Evolutionary conservation across 345 rosid genomes (phyloP).

Genomic region (Melaleuca alternifolia): DNA sequence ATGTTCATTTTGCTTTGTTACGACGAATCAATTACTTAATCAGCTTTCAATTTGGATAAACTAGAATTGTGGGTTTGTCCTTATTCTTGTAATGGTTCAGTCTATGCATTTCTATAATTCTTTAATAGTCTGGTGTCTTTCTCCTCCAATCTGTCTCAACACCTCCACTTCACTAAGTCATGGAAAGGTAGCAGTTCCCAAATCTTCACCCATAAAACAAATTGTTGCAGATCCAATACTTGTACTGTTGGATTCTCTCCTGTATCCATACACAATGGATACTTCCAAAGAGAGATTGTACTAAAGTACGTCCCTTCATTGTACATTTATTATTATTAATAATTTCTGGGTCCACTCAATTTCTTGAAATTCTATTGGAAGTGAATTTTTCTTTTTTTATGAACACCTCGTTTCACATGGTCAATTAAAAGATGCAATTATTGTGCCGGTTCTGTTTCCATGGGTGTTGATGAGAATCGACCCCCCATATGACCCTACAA

Average conservation of each 20-base stretch:
- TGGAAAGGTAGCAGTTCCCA: neutral
- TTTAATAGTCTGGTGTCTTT: slow-evolving; percentile 1
- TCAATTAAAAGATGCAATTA: slow-evolving; percentile 17
- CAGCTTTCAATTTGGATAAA: neutral
- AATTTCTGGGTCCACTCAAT: neutral
- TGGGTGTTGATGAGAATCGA: slow-evolving; percentile 6
- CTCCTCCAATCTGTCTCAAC: slow-evolving; percentile 5
- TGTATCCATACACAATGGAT: neutral
- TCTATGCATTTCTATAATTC: neutral
- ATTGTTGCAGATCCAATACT: neutral
- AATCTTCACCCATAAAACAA: neutral
- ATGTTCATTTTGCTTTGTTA: neutral
- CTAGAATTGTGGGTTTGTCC: neutral
- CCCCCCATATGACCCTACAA: slow-evolving; percentile 2
- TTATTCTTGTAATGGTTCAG: neutral
- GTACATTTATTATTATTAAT: neutral
- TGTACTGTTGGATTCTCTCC: neutral
- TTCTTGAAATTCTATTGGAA: neutral
- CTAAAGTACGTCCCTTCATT: neutral
- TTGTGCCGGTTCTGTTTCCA: slow-evolving; percentile 5
- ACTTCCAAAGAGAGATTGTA: neutral
- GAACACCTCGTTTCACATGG: slow-evolving; percentile 18
- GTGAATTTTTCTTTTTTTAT: neutral
- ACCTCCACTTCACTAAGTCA: neutral
- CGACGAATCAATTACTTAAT: neutral